These are phyloP conservation scores for Cystofilobasidium capitatum DNA, from an alignment of 768 basidiomycete genomes.

Conservation along the genomic window DNA sequence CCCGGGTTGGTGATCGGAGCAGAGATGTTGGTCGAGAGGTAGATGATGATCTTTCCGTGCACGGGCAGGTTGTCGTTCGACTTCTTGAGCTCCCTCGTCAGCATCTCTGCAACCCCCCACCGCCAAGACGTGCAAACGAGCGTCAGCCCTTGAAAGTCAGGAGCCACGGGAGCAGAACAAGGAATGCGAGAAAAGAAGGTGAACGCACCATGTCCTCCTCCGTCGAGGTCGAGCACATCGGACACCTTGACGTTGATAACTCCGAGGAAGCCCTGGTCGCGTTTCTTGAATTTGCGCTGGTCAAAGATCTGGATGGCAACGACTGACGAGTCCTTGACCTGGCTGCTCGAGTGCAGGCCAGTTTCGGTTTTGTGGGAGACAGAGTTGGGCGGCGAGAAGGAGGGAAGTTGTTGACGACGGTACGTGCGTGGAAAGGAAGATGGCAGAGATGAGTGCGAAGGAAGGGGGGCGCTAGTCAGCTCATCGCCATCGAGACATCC, in stretches of 20 bases:
- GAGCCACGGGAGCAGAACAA: too few relatives aligned
- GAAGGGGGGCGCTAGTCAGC: conserved; percentile 6
- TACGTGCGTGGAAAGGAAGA: background rate
- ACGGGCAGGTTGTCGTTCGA: conserved; percentile 98
- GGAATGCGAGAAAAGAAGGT: background rate
- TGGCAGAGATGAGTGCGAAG: conserved; percentile 14
- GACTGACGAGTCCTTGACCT: conserved; percentile 94
- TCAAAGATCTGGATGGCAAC: conserved; percentile 85
- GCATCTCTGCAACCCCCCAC: conserved; percentile 61
- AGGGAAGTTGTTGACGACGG: background rate
- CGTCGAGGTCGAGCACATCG: conserved; percentile 80
- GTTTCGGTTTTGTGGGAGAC: background rate
- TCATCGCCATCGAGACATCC: background rate
- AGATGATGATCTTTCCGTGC: conserved; percentile 93
- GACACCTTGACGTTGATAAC: conserved; percentile 91
- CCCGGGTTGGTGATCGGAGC: conserved; percentile 79
- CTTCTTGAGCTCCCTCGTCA: conserved; percentile 92
- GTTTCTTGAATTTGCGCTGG: conserved; percentile 96
- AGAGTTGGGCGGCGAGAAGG: background rate
- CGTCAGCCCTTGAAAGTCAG: too few relatives aligned
- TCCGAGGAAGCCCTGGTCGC: conserved; percentile 95
- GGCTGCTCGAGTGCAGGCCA: conserved; percentile 45
- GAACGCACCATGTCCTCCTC: conserved; percentile 79
- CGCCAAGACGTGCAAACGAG: too few relatives aligned
- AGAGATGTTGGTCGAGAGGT: conserved; percentile 81